phyloP scores from a whole-genome alignment of 129 eudicot genomes.

The Deinandra increscens region DNA sequence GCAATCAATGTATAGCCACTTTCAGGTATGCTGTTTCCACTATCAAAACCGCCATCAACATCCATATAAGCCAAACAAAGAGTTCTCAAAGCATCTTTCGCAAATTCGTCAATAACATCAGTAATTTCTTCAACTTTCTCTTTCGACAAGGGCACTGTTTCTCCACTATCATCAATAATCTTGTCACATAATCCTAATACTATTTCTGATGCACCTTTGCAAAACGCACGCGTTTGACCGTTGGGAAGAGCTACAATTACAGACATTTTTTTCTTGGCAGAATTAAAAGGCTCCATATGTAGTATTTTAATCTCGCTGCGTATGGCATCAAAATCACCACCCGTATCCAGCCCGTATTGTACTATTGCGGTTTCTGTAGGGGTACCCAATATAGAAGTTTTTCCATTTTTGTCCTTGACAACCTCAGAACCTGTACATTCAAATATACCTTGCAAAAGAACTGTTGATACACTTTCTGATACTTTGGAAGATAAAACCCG shows the following conservation, averaged over 20 bases:
- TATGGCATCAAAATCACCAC: slow-evolving; percentile 61
- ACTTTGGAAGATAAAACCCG: slow-evolving; percentile 29
- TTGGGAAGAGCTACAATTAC: slow-evolving; percentile 67
- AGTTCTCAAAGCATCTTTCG: slow-evolving; percentile 61
- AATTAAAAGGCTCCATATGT: slow-evolving; percentile 75
- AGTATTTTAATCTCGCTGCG: slow-evolving; percentile 36
- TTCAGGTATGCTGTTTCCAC: slow-evolving; percentile 34
- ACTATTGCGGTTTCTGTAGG: slow-evolving; percentile 91
- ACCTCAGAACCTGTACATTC: slow-evolving; percentile 77
- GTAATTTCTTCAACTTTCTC: slow-evolving; percentile 40
- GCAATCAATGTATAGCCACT: slow-evolving; percentile 51
- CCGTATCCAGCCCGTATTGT: slow-evolving; percentile 60
- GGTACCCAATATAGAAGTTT: slow-evolving; percentile 56
- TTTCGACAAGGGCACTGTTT: slow-evolving; percentile 41
- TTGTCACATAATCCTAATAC: slow-evolving; percentile 59
- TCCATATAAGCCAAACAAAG: slow-evolving; percentile 60
- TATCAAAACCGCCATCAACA: slow-evolving; percentile 25
- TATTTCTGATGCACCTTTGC: slow-evolving; percentile 95
- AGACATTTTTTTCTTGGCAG: slow-evolving; percentile 86
- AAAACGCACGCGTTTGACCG: slow-evolving; percentile 57
- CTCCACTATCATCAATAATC: slow-evolving; percentile 47
- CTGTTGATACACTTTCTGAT: slow-evolving; percentile 36
- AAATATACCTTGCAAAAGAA: slow-evolving; percentile 67
- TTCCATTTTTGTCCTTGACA: slow-evolving; percentile 59
- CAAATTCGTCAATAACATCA: slow-evolving; percentile 48